Evolutionary conservation across 768 basidiomycete species (phyloP).

Genomic region (Melanogaster broomeanus): DNA sequence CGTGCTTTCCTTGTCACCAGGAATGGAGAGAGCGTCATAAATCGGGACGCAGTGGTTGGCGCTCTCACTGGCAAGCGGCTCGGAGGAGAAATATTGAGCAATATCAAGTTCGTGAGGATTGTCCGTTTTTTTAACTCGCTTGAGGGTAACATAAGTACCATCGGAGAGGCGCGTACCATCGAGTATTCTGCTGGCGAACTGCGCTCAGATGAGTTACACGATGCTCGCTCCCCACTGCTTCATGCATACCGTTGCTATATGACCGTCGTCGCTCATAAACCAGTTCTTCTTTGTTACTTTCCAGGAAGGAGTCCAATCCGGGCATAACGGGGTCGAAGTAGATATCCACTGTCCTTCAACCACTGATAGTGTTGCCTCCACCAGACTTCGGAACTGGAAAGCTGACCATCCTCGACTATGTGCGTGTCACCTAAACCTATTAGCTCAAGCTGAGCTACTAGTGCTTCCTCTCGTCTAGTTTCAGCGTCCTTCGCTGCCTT

Average conservation of each 20-base stretch:
- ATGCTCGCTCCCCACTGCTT: too few relatives aligned
- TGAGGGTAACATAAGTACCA: conserved; percentile 30
- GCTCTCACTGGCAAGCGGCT: not conserved
- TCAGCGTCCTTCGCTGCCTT: too few relatives aligned
- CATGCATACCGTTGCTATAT: conserved; percentile 10
- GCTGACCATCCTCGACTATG: not conserved
- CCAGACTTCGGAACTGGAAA: conserved; percentile 11
- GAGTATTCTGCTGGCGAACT: conserved; percentile 11
- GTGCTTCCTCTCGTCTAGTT: too few relatives aligned
- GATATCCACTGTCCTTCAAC: conserved; percentile 15
- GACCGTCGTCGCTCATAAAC: not conserved
- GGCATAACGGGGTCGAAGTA: conserved; percentile 17
- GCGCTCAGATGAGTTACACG: conserved; percentile 19
- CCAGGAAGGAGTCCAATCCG: conserved; percentile 13
- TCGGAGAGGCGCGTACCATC: conserved; percentile 33
- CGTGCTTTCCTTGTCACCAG: not conserved
- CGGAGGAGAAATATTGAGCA: conserved; percentile 18
- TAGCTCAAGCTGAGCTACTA: too few relatives aligned
- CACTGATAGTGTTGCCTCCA: conserved; percentile 14
- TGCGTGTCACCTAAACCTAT: too few relatives aligned
- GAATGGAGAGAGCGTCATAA: conserved; percentile 20
- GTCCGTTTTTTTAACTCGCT: conserved; percentile 9
- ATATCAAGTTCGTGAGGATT: conserved; percentile 34
- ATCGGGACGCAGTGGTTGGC: conserved; percentile 39
- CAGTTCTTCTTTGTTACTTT: not conserved